These are phyloP conservation scores for Sugiyamaella xylanicola DNA, from an alignment of 1,139 yeast genomes.

Conservation along the genomic window DNA sequence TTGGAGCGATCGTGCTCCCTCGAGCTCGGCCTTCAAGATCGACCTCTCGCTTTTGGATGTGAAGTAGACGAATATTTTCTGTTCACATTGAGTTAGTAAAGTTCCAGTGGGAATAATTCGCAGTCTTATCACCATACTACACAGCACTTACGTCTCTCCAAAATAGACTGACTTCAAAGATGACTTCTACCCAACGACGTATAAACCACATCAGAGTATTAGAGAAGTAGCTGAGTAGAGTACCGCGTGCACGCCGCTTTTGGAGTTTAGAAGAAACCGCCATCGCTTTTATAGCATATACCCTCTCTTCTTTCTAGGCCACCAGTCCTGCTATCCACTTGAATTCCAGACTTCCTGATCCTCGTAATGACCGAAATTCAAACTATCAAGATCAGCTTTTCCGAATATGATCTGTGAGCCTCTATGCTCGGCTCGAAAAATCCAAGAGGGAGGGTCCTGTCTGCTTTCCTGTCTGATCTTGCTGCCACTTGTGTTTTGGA, in stretches of 20 bases:
- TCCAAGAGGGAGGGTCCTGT: too few relatives aligned
- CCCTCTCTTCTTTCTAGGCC: too few relatives aligned
- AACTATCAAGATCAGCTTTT: too few relatives aligned
- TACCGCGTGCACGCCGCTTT: slow-evolving; percentile 1
- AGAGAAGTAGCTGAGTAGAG: slow-evolving; percentile 16
- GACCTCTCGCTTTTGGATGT: slow-evolving; percentile 30
- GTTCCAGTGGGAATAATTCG: too few relatives aligned
- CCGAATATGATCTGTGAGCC: too few relatives aligned
- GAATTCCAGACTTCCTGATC: neutral
- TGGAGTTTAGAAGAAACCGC: slow-evolving; percentile 5
- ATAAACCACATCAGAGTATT: slow-evolving; percentile 28
- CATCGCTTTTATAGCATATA: too few relatives aligned
- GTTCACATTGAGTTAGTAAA: slow-evolving; percentile 5
- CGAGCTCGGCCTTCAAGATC: slow-evolving; percentile 30
- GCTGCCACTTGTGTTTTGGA: too few relatives aligned
- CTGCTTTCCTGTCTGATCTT: too few relatives aligned
- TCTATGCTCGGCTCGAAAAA: too few relatives aligned
- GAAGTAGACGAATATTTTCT: slow-evolving; percentile 29
- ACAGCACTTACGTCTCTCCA: slow-evolving; percentile 33
- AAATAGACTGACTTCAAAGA: slow-evolving; percentile 34
- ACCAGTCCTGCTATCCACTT: neutral
- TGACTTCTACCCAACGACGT: slow-evolving; percentile 32
- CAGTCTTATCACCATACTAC: too few relatives aligned
- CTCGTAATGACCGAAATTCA: too few relatives aligned
- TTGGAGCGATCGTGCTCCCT: slow-evolving; percentile 33